Conservation (phyloP, 176 grass and related monocot genomes). For the Zea luxurians region DNA sequence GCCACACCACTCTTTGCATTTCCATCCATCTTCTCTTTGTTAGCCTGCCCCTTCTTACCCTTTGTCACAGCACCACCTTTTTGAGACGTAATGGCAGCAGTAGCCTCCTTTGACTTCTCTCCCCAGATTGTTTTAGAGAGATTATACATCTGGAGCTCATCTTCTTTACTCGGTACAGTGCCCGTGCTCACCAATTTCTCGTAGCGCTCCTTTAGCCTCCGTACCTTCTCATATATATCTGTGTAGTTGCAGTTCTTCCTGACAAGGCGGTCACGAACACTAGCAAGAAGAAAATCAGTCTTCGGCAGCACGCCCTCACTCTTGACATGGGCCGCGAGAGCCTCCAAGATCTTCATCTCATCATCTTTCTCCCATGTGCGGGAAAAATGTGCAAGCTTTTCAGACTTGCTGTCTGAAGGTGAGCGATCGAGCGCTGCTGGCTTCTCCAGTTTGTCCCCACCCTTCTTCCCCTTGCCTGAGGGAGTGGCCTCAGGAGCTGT, state of each 20-base stretch:
- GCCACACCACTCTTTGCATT: neutral
- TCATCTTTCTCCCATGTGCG: slow-evolving; percentile 21
- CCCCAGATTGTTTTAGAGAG: slow-evolving; percentile 42
- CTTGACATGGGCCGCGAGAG: slow-evolving; percentile 11
- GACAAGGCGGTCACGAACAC: slow-evolving; percentile 12
- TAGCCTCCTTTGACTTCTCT: slow-evolving; percentile 22
- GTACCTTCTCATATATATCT: slow-evolving; percentile 35
- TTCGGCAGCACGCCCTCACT: neutral
- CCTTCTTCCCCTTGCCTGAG: slow-evolving; percentile 13
- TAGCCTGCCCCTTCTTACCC: slow-evolving; percentile 41
- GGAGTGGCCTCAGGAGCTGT: neutral
- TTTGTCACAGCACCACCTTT: slow-evolving; percentile 8
- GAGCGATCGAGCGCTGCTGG: neutral
- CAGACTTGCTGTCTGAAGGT: neutral
- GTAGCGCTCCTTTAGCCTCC: neutral
- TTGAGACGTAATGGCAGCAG: neutral
- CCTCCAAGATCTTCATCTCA: slow-evolving; percentile 36
- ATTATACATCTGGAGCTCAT: slow-evolving; percentile 32
- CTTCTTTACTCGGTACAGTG: slow-evolving; percentile 1
- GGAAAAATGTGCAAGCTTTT: neutral
- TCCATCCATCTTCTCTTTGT: slow-evolving; percentile 27
- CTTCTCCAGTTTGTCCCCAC: neutral
- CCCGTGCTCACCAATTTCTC: slow-evolving; percentile 17
- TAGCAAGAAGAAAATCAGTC: neutral
- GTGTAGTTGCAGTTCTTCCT: neutral